Conservation (phyloP, 106 monocot genomes). For the Vanilla planifolia region DNA sequence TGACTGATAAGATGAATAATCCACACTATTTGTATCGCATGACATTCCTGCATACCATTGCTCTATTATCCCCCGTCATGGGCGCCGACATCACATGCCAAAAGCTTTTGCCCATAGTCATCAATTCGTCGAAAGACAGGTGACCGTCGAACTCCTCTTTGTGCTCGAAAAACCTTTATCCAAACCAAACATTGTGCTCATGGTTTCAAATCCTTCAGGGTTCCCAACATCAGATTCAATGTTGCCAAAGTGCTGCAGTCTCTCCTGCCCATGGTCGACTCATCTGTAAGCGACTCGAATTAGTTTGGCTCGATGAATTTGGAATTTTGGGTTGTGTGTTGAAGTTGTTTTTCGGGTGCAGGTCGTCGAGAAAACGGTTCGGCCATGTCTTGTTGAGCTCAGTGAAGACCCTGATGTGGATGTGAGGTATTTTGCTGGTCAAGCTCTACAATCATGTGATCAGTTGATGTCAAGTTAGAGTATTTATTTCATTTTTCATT, state of each 20-base stretch:
- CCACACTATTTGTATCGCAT: slow-evolving; percentile 83
- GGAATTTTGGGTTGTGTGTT: too few species aligned
- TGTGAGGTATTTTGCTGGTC: slow-evolving; percentile 70
- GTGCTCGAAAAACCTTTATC: too few species aligned
- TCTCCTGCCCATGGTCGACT: slow-evolving; percentile 59
- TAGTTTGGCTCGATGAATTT: too few species aligned
- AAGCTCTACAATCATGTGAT: slow-evolving; percentile 70
- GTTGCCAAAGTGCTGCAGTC: slow-evolving; percentile 89
- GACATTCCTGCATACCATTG: slow-evolving; percentile 79
- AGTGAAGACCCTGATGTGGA: slow-evolving; percentile 92
- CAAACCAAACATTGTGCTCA: not conserved
- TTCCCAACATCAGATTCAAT: slow-evolving; percentile 94
- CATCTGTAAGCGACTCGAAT: slow-evolving; percentile 68
- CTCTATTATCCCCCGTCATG: slow-evolving; percentile 78
- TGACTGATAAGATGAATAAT: slow-evolving; percentile 74
- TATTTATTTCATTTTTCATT: too few species aligned
- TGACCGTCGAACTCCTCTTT: too few species aligned
- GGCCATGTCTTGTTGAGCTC: slow-evolving; percentile 72
- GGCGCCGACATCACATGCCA: slow-evolving; percentile 76
- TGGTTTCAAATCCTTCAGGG: slow-evolving; percentile 31
- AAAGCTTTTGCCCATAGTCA: slow-evolving; percentile 66
- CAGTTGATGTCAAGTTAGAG: slow-evolving; percentile 41
- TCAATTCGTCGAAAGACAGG: slow-evolving; percentile 81
- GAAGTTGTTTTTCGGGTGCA: too few species aligned
- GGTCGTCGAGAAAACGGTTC: slow-evolving; percentile 67